Base-by-base conservation (phyloP, 768 basidiomycete genomes). In the Mycena polygramma region DNA sequence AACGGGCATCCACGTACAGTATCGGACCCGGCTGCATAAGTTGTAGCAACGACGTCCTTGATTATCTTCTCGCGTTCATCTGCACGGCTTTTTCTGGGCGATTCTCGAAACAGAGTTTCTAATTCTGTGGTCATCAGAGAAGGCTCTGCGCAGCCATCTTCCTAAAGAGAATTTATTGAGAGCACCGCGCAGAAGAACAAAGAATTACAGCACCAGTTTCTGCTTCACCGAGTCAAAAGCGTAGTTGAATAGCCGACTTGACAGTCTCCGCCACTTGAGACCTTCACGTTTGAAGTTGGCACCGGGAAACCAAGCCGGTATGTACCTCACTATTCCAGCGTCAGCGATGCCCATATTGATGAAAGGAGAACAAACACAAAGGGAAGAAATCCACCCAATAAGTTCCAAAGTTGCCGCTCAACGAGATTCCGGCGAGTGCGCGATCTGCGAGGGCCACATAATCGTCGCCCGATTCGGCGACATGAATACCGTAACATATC, bases 261-360 rank as follows among this genome's bases (percentile, higher is more conserved):
- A 76, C 13, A 77, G 72, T 52, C 70, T 75, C 39, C 79, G 77
- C 80, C 80, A 85, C 37, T 81, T 75, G 24, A 74, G 76, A 1
- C 85, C 85, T 63, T 79, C 80, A 30, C 72, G 60, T 73, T 86
- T 84, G 80, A 87, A 87, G 0, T 71, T 70, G 11, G 85, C 84
- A 14, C 86, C 86, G 5, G 86, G 87, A 55, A 87, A 74, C 87
- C 86, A 86, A 19, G 79, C 74, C 2, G 87, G 87, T 45, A 88
- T 75, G 62, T 85, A 75, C 49, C 80, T 80, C 67, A 88, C 80
- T 82, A 10, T 13, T 35, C 52, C n/a, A 52, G 43, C 2, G 70
- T 64, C 11, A 64, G 49, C 3, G 20, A 2, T 20, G 6, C 7
- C 14, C 36, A n/a, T 2, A 20, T 49, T 1, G 0, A 0, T n/a